A percentile compares a stretch with the other conserved stretches of the same genome.
phyloP scores from a whole-genome alignment of 2,329 filamentous ascomycete genomes.

The Fusarium sp. region DNA sequence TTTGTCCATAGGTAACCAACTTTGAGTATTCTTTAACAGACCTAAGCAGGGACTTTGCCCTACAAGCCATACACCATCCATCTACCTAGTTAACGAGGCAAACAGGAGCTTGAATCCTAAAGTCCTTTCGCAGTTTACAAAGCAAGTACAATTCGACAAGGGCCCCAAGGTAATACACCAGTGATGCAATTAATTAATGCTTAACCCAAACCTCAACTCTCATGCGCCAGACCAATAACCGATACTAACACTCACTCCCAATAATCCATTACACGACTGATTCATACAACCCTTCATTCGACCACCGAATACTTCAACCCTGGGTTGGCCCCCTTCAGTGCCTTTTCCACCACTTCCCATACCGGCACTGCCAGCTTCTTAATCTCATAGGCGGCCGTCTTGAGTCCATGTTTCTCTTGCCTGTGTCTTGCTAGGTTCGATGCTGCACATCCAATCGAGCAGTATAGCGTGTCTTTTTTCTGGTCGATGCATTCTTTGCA shows the following conservation, averaged over 20 bases:
- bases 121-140: not conserved
- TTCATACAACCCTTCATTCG: constrained; percentile 15
- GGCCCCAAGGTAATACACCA: not conserved
- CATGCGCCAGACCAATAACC: not conserved
- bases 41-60: too few relatives aligned
- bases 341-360: constrained; percentile 47
- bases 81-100: not conserved
- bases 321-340: constrained; percentile 51
- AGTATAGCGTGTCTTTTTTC: constrained; percentile 56
- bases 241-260: not conserved
- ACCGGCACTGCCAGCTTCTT: constrained; percentile 42
- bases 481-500: constrained; percentile 59
- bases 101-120: not conserved
- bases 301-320: constrained; percentile 50
- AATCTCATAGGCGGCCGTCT: constrained; percentile 43
- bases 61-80: too few relatives aligned
- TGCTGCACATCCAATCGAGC: constrained; percentile 59
- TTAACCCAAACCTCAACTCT: not conserved
- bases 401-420: constrained; percentile 50
- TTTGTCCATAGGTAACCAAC: too few relatives aligned
- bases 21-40: too few relatives aligned
- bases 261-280: not conserved
- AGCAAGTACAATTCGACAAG: not conserved
- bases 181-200: constrained; percentile 5
- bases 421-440: constrained; percentile 59